Conservation (phyloP, 2,329 filamentous ascomycete genomes). For the Epichloe aotearoae region DNA sequence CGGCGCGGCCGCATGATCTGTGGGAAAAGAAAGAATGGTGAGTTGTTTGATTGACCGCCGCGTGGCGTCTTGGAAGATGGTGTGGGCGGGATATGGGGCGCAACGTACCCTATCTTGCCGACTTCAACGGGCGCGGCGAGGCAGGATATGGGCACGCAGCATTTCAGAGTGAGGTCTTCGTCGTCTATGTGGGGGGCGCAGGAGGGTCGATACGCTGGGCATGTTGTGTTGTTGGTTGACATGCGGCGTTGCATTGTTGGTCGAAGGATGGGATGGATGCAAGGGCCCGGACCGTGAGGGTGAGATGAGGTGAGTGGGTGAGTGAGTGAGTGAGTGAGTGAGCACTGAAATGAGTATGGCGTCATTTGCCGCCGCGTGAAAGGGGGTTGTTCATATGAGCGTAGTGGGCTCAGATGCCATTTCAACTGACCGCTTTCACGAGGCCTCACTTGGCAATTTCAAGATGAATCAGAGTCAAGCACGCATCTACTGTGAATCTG, state of each 20-base stretch:
- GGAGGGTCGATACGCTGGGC: not conserved
- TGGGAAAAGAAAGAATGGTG: too few relatives aligned
- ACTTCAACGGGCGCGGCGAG: slow-evolving; percentile 32
- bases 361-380: not conserved
- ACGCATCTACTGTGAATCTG: too few relatives aligned
- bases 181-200: slow-evolving; percentile 14
- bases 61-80: too few relatives aligned
- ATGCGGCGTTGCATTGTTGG: not conserved
- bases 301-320: not conserved
- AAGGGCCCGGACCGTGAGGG: not conserved
- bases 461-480: too few relatives aligned
- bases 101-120: slow-evolving; percentile 24
- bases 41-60: too few relatives aligned
- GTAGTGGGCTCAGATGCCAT: not conserved
- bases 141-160: slow-evolving; percentile 23
- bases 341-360: not conserved
- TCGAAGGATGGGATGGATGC: too few relatives aligned
- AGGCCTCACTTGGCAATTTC: too few relatives aligned
- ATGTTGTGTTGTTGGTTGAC: not conserved
- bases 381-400: too few relatives aligned
- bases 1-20: slow-evolving; percentile 10
- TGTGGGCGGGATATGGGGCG: too few relatives aligned
- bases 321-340: too few relatives aligned
- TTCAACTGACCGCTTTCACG: not conserved
- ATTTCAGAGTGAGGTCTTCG: slow-evolving; percentile 22